These are phyloP conservation scores for Circinella umbellata DNA, from an alignment of 371 early-diverging fungal species.

Conservation along the genomic window DNA sequence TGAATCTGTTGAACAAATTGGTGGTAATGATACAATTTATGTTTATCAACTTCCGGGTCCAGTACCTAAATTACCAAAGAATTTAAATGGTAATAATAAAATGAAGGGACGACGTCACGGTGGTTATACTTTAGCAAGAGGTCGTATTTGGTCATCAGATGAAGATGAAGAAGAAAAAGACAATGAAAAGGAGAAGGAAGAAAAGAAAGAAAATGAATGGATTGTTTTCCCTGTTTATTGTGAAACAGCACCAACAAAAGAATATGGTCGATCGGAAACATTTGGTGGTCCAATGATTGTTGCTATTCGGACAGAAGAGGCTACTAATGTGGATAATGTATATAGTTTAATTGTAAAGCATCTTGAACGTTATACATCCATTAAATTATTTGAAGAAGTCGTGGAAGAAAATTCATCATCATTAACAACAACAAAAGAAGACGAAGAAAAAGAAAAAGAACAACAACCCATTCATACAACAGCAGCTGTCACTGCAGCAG, in stretches of 20 bases:
- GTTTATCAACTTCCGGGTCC: constrained; percentile 67
- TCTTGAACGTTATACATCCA: constrained; percentile 40
- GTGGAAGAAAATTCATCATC: background rate
- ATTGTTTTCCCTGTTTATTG: constrained; percentile 46
- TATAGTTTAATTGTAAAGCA: constrained; percentile 40
- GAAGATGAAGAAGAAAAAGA: constrained; percentile 5
- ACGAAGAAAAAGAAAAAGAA: constrained; percentile 19
- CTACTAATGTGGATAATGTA: constrained; percentile 25
- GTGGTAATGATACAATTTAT: constrained; percentile 64
- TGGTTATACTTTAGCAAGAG: background rate
- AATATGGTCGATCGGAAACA: constrained; percentile 12
- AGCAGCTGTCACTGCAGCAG: constrained; percentile 51
- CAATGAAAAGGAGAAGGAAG: background rate
- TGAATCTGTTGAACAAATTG: constrained; percentile 67
- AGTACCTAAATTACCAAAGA: constrained; percentile 22
- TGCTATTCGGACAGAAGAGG: constrained; percentile 37
- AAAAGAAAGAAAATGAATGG: constrained; percentile 16
- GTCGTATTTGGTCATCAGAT: constrained; percentile 5
- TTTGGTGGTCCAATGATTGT: constrained; percentile 51
- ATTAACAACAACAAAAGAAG: constrained; percentile 1
- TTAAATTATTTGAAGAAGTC: constrained; percentile 48
- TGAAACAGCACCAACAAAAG: constrained; percentile 20
- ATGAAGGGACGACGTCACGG: background rate
- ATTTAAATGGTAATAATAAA: background rate
- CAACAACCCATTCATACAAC: constrained; percentile 43